Evolutionary conservation across 1,284 basidiomycete genomes (phyloP).

Genomic region (Ustilago loliicola): DNA sequence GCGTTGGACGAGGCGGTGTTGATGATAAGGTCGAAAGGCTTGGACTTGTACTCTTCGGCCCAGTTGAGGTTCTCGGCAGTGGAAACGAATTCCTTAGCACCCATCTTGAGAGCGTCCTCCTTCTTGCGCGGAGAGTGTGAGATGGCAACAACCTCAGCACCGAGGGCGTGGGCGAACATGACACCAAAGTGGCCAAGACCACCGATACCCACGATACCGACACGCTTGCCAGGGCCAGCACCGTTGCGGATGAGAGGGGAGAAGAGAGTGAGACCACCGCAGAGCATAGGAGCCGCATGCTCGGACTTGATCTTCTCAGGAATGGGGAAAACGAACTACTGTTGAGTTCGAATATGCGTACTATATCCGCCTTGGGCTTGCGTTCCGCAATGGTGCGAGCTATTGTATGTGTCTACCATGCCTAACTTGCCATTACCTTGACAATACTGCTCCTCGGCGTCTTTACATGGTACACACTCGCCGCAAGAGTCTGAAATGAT

Average conservation of each 20-base stretch:
- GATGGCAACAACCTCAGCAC: constrained; percentile 78
- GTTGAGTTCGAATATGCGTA: constrained; percentile 77
- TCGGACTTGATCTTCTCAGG: constrained; percentile 76
- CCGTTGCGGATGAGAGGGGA: constrained; percentile 78
- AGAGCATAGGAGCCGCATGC: constrained; percentile 74
- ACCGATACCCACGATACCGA: constrained; percentile 76
- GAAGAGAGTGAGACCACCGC: constrained; percentile 79
- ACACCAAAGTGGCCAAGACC: constrained; percentile 72
- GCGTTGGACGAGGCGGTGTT: constrained; percentile 73
- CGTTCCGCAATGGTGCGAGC: constrained; percentile 74
- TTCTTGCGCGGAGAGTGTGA: constrained; percentile 78
- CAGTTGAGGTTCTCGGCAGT: constrained; percentile 66
- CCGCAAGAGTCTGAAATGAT: constrained; percentile 33
- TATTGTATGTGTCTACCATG: constrained; percentile 71
- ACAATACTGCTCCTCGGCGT: constrained; percentile 65
- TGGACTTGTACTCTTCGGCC: constrained; percentile 58
- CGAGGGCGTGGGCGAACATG: constrained; percentile 76
- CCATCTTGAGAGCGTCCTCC: constrained; percentile 78
- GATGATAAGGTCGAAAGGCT: constrained; percentile 77
- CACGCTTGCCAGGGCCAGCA: constrained; percentile 77
- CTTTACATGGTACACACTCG: constrained; percentile 75
- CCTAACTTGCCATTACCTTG: constrained; percentile 63
- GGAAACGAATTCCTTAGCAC: constrained; percentile 73
- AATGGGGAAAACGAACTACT: constrained; percentile 80
- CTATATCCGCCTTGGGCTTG: constrained; percentile 77